These are phyloP conservation scores for Heritiera fomes DNA, from an alignment of 345 rosid genomes.

Conservation along the genomic window DNA sequence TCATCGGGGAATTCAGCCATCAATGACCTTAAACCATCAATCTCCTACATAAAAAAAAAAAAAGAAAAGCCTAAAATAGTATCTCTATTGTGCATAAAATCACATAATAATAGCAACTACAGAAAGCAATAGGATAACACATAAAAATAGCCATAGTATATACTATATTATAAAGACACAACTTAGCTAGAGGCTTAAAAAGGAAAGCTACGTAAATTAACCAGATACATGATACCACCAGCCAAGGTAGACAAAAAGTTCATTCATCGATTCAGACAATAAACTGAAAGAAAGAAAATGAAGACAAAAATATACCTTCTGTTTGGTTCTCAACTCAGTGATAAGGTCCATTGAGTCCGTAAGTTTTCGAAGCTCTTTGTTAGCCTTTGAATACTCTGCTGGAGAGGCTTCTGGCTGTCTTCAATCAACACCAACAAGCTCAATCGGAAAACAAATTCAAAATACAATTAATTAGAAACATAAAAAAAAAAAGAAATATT, in stretches of 20 bases:
- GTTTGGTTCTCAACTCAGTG: conserved; percentile 59
- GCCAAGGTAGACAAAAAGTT: neutral
- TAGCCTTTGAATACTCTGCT: conserved; percentile 71
- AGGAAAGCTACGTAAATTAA: neutral
- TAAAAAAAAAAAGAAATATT: neutral
- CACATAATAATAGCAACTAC: neutral
- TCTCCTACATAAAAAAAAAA: conserved; percentile 51
- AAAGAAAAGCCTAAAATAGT: conserved; percentile 6
- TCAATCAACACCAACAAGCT: conserved; percentile 42
- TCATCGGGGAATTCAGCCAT: conserved; percentile 66
- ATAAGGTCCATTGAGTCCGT: conserved; percentile 77
- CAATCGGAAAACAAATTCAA: neutral
- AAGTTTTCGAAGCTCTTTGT: conserved; percentile 86
- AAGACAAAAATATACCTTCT: conserved; percentile 50
- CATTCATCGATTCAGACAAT: neutral
- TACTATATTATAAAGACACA: neutral
- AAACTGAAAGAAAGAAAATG: neutral
- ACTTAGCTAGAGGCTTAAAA: neutral
- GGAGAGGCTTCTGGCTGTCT: conserved; percentile 93
- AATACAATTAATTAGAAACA: conserved; percentile 4
- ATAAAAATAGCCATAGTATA: neutral
- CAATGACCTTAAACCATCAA: conserved; percentile 65
- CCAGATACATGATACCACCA: neutral
- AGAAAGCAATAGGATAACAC: neutral
- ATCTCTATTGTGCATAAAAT: neutral